Base-by-base conservation (phyloP, 805 yeast genomes). In the Saccharomycopsis guyanensis region DNA sequence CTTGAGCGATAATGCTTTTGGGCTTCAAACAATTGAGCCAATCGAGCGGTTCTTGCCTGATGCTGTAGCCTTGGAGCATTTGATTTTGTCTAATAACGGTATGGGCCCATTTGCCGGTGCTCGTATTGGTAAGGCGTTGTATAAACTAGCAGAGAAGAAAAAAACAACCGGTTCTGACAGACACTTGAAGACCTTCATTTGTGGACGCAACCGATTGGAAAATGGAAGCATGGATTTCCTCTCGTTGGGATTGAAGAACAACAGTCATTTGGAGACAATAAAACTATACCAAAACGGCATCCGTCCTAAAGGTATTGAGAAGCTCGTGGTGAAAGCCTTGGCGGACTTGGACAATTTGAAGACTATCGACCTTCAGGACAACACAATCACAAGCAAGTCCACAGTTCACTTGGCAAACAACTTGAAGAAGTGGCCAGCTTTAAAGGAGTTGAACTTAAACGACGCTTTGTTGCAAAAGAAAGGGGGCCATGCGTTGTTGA, bases 71-170 rank as follows among this genome's bases (percentile, higher is more conserved):
- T 67, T 93, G 46, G 83, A 86, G 64, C 96, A 93, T 61, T 74
- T 93, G 63, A 80, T 86, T 55, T 71, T 93, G 52, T 82, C 96
- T 40, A 93, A 93, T 66, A 93, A 93, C 63, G 99, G 99, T 46
- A 82, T 93, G 79, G 99, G 99, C 31, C 99, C 99, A 22, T 84
- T 84, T 62, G 95, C 97, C 0, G 98, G 99, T 57, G 82, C 91
- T 47, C 77, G 95, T 62, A 85, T 93, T 52, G 99, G 97, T 50
- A 78, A 79, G 57, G 86, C 96, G 3, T 74, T 93, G 40, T 86
- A 71, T 66, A 72, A 75, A 55, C 73, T 91, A 53, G 78, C 93
- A 18, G 63, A 62, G 43, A 81, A 80, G 47, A 88, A 88, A 65
- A 62, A 69, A 53, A 27, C 15, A 7, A 27, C 31, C 3, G 29